phyloP scores from a whole-genome alignment of 2,329 filamentous ascomycete genomes.

The Nemania serpens region DNA sequence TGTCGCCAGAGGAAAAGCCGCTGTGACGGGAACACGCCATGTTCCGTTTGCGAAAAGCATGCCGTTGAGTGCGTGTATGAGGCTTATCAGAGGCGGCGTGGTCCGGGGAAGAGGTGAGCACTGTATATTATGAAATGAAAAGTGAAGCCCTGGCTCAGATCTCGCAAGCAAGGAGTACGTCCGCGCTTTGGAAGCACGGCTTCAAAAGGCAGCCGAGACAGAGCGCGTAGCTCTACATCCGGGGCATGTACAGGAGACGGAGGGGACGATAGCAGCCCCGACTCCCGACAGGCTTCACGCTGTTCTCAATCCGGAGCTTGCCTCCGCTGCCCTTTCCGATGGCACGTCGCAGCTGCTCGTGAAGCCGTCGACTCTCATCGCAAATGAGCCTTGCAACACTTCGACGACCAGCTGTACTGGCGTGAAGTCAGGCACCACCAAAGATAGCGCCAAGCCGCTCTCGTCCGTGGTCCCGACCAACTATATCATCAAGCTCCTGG shows the following conservation, averaged over 20 bases:
- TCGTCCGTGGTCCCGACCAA: background rate
- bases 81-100: slow-evolving; percentile 3
- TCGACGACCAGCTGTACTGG: background rate
- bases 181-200: slow-evolving; percentile 11
- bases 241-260: background rate
- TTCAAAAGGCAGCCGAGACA: slow-evolving; percentile 1
- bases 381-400: background rate
- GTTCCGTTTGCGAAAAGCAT: slow-evolving; percentile 9
- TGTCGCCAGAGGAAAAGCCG: slow-evolving; percentile 10
- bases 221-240: background rate
- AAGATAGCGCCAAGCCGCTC: background rate
- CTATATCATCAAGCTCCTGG: slow-evolving; percentile 10
- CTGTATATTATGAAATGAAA: background rate
- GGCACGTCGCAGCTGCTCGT: no score
- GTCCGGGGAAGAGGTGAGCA: slow-evolving; percentile 11
- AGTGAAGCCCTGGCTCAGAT: background rate
- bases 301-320: no score
- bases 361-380: no score
- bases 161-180: slow-evolving; percentile 14
- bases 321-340: no score
- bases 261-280: background rate
- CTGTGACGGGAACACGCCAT: slow-evolving; percentile 13
- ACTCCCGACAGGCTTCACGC: background rate
- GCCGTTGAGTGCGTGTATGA: slow-evolving; percentile 11
- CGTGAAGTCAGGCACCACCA: background rate